Conservation (phyloP, 257 asterid genomes). For the Solanum dulcamara region DNA sequence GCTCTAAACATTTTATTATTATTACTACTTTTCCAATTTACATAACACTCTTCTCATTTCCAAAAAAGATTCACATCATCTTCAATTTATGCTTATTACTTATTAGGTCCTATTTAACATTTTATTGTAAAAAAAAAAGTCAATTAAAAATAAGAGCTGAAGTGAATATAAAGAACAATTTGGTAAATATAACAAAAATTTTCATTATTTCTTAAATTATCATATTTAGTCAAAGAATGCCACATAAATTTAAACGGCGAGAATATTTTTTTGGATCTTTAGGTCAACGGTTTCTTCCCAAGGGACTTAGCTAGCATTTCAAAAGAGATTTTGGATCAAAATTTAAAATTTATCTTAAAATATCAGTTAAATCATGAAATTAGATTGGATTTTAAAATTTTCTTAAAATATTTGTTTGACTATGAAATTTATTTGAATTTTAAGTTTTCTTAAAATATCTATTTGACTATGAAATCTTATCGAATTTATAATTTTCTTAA, state of each 20-base stretch:
- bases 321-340: not conserved
- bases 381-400: no score
- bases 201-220: not conserved
- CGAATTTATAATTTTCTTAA: no score
- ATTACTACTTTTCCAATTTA: no score
- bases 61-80: not conserved
- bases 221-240: not conserved
- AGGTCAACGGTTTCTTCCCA: not conserved
- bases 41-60: no score
- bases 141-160: not conserved
- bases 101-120: not conserved
- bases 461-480: no score
- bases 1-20: no score
- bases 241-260: not conserved
- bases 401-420: no score
- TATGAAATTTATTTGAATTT: not conserved
- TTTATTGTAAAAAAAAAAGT: not conserved
- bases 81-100: not conserved
- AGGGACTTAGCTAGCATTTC: not conserved
- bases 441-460: no score
- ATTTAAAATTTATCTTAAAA: not conserved
- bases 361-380: no score
- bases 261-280: not conserved
- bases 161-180: no score
- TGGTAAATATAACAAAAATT: no score